phyloP scores from a whole-genome alignment of 176 grass and related monocot genomes.

The Otatea glauca region DNA sequence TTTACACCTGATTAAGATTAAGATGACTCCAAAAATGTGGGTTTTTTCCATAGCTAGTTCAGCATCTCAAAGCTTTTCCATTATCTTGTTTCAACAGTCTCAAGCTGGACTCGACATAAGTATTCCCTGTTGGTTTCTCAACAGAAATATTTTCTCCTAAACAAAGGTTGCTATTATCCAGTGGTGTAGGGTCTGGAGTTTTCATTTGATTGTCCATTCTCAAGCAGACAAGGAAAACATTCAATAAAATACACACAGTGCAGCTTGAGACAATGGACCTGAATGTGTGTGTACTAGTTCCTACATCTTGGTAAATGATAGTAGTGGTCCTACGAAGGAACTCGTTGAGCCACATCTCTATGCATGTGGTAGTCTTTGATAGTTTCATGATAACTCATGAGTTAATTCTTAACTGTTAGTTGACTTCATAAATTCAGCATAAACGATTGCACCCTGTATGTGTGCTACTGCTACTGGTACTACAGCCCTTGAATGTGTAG shows the following conservation, averaged over 20 bases:
- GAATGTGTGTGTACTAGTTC: neutral
- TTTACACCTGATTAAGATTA: neutral
- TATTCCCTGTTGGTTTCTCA: neutral
- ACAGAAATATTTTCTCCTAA: neutral
- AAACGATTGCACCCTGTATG: neutral
- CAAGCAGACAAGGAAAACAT: neutral
- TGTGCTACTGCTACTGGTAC: neutral
- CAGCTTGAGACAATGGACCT: neutral
- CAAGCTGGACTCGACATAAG: neutral
- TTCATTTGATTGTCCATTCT: neutral
- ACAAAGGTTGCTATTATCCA: neutral
- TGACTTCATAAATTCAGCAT: neutral
- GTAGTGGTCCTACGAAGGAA: neutral
- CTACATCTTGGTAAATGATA: neutral
- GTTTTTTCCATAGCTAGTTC: neutral
- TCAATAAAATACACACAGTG: neutral
- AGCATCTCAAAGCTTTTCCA: neutral
- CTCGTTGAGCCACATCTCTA: neutral
- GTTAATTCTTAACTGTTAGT: neutral
- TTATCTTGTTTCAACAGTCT: slow-evolving; percentile 13
- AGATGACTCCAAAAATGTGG: neutral
- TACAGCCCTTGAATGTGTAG: neutral
- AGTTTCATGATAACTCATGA: neutral
- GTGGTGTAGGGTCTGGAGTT: neutral
- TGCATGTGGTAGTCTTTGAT: slow-evolving; percentile 4